phyloP scores from a whole-genome alignment of 495 filamentous ascomycete species.

The Xylaria telfairii region DNA sequence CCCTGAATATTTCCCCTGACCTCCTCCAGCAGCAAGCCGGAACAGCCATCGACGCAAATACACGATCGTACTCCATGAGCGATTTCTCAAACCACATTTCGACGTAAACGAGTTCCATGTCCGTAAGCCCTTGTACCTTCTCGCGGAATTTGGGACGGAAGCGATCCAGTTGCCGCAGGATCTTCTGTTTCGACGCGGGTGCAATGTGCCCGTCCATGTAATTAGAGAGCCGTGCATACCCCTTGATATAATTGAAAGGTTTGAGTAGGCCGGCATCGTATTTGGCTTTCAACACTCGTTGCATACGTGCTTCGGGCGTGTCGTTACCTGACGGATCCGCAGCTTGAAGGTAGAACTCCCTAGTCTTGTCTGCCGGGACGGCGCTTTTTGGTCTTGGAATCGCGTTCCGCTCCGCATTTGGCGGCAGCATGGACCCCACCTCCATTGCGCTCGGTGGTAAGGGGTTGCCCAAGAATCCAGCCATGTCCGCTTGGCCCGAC shows the following conservation, averaged over 20 bases:
- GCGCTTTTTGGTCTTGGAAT: slow-evolving; percentile 65
- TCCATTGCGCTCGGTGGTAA: slow-evolving; percentile 48
- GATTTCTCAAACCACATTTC: slow-evolving; percentile 99
- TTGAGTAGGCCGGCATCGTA: slow-evolving; percentile 92
- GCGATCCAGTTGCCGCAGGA: slow-evolving; percentile 85
- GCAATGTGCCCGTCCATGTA: slow-evolving; percentile 92
- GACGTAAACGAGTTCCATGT: slow-evolving; percentile 89
- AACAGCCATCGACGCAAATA: slow-evolving; percentile 98
- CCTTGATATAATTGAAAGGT: slow-evolving; percentile 97
- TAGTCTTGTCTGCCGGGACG: slow-evolving; percentile 77
- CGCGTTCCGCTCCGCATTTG: slow-evolving; percentile 58
- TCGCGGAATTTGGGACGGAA: slow-evolving; percentile 97
- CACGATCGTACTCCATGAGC: slow-evolving; percentile 95
- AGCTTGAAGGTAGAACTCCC: slow-evolving; percentile 96
- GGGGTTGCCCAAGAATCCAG: slow-evolving; percentile 44
- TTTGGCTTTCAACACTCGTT: slow-evolving; percentile 91
- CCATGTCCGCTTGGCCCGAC: slow-evolving; percentile 40
- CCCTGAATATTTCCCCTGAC: slow-evolving; percentile 96
- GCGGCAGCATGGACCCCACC: slow-evolving; percentile 48
- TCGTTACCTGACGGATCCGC: slow-evolving; percentile 93
- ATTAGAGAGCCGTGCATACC: slow-evolving; percentile 83
- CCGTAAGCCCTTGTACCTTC: slow-evolving; percentile 86
- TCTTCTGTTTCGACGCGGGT: slow-evolving; percentile 79
- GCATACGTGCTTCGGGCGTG: slow-evolving; percentile 92
- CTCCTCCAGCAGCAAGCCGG: slow-evolving; percentile 97